A percentile compares a stretch with the other conserved stretches of the same genome.
Conservation (phyloP, 1,139 yeast genomes). For the Hanseniaspora gamundiae region DNA sequence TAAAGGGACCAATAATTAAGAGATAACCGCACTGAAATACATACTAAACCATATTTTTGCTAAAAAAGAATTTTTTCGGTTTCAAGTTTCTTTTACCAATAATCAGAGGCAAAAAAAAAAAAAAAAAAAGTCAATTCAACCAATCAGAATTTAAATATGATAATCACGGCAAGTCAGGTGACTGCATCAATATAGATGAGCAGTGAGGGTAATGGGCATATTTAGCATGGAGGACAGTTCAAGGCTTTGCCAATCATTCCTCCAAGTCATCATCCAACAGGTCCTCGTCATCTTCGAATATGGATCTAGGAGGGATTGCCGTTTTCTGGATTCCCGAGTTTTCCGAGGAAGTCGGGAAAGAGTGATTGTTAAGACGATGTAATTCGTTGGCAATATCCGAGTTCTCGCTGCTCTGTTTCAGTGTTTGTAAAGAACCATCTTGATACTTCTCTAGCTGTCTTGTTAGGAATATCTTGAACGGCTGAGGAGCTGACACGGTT, state of each 20-base stretch:
- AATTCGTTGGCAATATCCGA: neutral
- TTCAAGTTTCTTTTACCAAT: neutral
- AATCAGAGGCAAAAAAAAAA: neutral
- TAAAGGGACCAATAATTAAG: too few relatives aligned
- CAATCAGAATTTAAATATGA: too few relatives aligned
- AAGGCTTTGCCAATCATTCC: neutral
- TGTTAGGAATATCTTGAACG: constrained; percentile 5
- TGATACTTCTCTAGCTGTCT: constrained; percentile 2
- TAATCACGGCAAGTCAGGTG: too few relatives aligned
- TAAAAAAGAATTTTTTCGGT: neutral
- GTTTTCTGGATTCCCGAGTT: constrained; percentile 10
- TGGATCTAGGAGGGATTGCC: constrained; percentile 26
- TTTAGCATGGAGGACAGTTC: too few relatives aligned
- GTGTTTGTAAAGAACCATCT: neutral
- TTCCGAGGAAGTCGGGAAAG: neutral
- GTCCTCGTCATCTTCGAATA: constrained; percentile 23
- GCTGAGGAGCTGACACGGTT: constrained; percentile 4
- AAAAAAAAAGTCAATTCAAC: neutral
- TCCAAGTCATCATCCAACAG: neutral
- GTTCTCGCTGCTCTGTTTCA: neutral
- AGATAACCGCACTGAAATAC: too few relatives aligned
- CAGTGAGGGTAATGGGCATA: too few relatives aligned
- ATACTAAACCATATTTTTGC: too few relatives aligned
- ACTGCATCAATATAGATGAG: too few relatives aligned
- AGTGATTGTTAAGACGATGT: neutral